Percentiles rank a stretch among this genome's conserved stretches.
Conservation (phyloP, 306 rosid species). For the Glycine soja region DNA sequence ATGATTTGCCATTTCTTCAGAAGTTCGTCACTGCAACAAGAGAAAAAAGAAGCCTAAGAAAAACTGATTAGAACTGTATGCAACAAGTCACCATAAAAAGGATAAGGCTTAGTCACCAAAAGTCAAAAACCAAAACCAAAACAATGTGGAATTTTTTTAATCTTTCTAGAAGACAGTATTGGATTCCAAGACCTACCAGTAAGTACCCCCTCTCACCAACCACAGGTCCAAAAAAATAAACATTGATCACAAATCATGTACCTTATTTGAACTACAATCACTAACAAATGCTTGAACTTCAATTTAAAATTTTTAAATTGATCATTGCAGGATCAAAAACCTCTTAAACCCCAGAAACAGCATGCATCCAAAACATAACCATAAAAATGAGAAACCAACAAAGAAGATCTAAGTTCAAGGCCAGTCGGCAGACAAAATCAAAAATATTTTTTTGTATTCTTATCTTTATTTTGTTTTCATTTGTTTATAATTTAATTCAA, state of each 20-base stretch:
- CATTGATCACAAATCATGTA: slow-evolving; percentile 15
- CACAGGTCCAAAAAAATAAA: slow-evolving; percentile 15
- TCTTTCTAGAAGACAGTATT: slow-evolving; percentile 5
- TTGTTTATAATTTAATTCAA: neutral
- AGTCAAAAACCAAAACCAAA: slow-evolving; percentile 40
- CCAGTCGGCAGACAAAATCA: neutral
- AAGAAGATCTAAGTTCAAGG: slow-evolving; percentile 34
- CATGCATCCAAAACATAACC: neutral
- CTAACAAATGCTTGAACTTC: slow-evolving; percentile 15
- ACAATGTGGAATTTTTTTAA: neutral
- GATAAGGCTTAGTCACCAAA: slow-evolving; percentile 40
- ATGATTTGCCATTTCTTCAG: slow-evolving; percentile 48
- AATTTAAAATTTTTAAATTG: neutral
- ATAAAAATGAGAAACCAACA: slow-evolving; percentile 31
- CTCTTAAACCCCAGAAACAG: slow-evolving; percentile 5
- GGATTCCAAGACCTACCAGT: slow-evolving; percentile 34
- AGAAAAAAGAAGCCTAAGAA: slow-evolving; percentile 7
- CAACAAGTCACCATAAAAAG: slow-evolving; percentile 28
- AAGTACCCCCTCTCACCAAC: slow-evolving; percentile 42
- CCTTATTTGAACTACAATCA: slow-evolving; percentile 33
- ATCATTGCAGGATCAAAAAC: slow-evolving; percentile 13
- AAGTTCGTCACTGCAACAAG: neutral
- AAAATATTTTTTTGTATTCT: neutral
- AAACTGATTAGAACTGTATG: slow-evolving; percentile 13
- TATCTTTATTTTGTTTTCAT: neutral